phyloP scores from a whole-genome alignment of 192 early-diverging fungal species.

The Podila epicladia region DNA sequence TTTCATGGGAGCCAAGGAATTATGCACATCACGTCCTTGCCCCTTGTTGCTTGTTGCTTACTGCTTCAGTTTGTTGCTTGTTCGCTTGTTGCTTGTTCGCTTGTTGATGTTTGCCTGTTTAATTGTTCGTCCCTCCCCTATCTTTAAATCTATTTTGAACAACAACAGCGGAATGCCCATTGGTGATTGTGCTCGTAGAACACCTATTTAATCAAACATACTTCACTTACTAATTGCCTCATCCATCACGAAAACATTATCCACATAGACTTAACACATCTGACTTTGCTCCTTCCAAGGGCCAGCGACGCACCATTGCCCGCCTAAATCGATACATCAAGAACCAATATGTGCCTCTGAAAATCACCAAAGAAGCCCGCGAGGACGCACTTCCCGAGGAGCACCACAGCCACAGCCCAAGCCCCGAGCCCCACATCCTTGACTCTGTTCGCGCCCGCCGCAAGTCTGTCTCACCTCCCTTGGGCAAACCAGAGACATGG shows the following conservation, averaged over 20 bases:
- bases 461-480: constrained; percentile 37
- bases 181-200: not conserved
- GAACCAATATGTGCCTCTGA: constrained; percentile 47
- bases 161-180: not conserved
- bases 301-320: constrained; percentile 70
- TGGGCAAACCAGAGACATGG: constrained; percentile 16
- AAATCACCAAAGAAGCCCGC: constrained; percentile 36
- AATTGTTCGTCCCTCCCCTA: not conserved
- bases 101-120: not conserved
- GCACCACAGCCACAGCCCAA: constrained; percentile 20
- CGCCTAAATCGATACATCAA: constrained; percentile 69
- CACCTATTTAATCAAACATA: not conserved
- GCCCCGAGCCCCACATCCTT: constrained; percentile 16
- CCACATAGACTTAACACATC: constrained; percentile 58
- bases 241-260: not conserved
- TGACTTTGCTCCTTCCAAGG: constrained; percentile 66
- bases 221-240: too few relatives aligned
- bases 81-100: not conserved
- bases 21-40: too few relatives aligned
- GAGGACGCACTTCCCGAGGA: constrained; percentile 21
- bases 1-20: not conserved
- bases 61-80: not conserved
- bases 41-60: too few relatives aligned
- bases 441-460: constrained; percentile 3
- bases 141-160: too few relatives aligned